phyloP scores from a whole-genome alignment of 768 basidiomycete genomes.

The Termitomyces sp. region DNA sequence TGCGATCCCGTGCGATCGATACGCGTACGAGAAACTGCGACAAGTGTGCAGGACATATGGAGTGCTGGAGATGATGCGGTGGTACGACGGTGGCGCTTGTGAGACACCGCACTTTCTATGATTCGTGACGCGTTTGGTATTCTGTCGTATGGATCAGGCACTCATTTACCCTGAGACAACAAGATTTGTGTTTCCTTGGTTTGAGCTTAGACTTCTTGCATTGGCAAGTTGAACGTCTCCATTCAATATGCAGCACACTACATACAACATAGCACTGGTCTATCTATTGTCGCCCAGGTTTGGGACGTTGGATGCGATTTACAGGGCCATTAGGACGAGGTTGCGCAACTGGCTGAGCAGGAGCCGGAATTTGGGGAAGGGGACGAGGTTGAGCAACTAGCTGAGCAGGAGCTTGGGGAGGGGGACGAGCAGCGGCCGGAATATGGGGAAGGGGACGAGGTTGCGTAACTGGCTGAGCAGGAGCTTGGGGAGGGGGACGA shows the following conservation, averaged over 20 bases:
- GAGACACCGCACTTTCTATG: neutral
- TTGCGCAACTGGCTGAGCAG: too few relatives aligned
- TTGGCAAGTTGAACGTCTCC: neutral
- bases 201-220: neutral
- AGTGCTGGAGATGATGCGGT: conserved; percentile 64
- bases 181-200: neutral
- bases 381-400: neutral
- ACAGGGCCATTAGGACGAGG: too few relatives aligned
- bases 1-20: conserved; percentile 58
- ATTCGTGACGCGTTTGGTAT: too few relatives aligned
- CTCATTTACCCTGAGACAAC: neutral
- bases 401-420: neutral
- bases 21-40: conserved; percentile 21
- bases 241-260: neutral
- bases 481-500: neutral
- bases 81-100: conserved; percentile 41
- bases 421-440: neutral
- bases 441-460: neutral
- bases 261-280: neutral
- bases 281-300: neutral
- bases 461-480: neutral
- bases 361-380: neutral
- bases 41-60: conserved; percentile 42
- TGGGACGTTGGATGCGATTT: too few relatives aligned
- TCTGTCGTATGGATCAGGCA: neutral